Base-by-base conservation (phyloP, 164 flowering plant genomes). In the grape (Vitis vinifera) region DNA sequence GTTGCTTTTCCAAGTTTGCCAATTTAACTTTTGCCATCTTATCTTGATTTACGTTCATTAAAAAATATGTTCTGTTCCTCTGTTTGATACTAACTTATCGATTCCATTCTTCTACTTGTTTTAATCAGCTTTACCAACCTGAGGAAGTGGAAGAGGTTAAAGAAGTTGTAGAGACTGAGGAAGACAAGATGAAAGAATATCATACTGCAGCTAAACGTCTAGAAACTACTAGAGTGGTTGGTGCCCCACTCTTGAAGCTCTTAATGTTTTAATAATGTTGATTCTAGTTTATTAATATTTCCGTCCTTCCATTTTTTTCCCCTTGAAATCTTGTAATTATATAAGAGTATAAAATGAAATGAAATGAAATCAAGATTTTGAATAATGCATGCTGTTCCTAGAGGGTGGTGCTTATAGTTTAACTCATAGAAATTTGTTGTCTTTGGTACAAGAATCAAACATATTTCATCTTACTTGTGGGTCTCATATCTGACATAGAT, bases 151-250 rank as follows among this genome's bases (percentile, higher is more conserved):
- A 90, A 79, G 87, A 76, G 65, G 90, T 89, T 56, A 82, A 80
- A 74, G 92, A 83, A 16, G 92, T 85, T 55, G 73, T 70, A 62
- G 74, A 77, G 68, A 76, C 85, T 17, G 79, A 72, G 66, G 90
- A 85, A 68, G 93, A 83, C 73, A 79, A 62, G 77, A 86, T 81
- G 83, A 89, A 85, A 75, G 97, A 91, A 74, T 93, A 86, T 80
- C 81, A 83, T 74, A 73, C 77, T 15, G 99, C 99, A 30, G 97
- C 97, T 53, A 89, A 78, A 55, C 90, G 94, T 64, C 84, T 95
- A 17, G 88, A 75, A 67, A 87, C 77, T 63, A 77, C 88, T 65
- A 71, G 48, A 65, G 68, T 95, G 94, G 99, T 93, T 53, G 44
- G 88, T 81, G 19, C 4, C 62, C 31, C n/a, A 29, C 49, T 29